Evolutionary conservation across 2,329 filamentous ascomycete genomes (phyloP), one percentile per base, ranked within the genome.

Genomic region (Calonectria ilicicola): DNA sequence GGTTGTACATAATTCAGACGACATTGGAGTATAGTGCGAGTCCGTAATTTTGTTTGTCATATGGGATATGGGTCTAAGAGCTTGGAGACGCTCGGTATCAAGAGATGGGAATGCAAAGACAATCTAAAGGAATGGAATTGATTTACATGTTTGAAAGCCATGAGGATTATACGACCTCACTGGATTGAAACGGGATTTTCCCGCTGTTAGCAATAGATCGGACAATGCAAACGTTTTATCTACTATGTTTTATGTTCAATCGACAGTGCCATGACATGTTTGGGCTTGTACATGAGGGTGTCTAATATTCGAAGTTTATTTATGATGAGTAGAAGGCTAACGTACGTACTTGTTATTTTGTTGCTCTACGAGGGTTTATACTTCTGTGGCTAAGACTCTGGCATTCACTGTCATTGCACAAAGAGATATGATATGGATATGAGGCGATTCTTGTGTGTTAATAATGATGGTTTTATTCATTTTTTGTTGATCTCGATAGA

Each of bases 141-240:
- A 40, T 46, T 49, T 46, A 40, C 38, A 65, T 51, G 44, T 67
- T 70, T 76, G 70, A 72, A 66, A 65, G 53, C 44, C 23, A 58
- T 29, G 69, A 42, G 70, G 42, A 53, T 42, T 63, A 23, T 19
- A 58, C 17, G 26, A 21, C 21, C 70, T 63, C 29, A 29, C 26
- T 60, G 63, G 49, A 70, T 42, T 67, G 62, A 67, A 60, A 38
- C 51, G 64, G 67, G 60, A 35, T 42, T 29, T 27, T 46, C 72
- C 49, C 56, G 66, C 58, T 72, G 40, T 42, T 67, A 60, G 21
- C 38, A 66, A 71, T 70, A 70, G 71, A 73, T 68, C 66, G 58
- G 44, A 67, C 27, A 73, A 71, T 70, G 47, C 67, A 51, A 72
- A 67, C 65, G 46, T 38, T 38, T 67, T 49, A 47, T 51, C 40